Conservation (phyloP, 768 basidiomycete genomes). For the Serendipita vermifera region DNA sequence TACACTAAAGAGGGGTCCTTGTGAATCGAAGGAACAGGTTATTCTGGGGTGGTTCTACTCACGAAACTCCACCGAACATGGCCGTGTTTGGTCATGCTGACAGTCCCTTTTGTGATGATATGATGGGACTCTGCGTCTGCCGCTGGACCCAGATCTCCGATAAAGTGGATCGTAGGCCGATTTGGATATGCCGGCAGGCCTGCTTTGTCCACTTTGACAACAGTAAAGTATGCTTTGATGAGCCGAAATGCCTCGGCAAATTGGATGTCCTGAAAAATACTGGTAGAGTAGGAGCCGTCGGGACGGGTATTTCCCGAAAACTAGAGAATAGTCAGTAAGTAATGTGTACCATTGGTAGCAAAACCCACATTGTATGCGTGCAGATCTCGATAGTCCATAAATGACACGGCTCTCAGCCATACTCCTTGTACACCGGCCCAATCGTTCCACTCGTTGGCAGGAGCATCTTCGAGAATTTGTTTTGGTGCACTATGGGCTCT, state of each 20-base stretch:
- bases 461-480: not conserved
- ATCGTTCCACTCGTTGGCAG: slow-evolving; percentile 28
- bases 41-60: too few relatives aligned
- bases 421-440: slow-evolving; percentile 68
- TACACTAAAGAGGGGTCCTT: too few relatives aligned
- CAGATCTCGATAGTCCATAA: slow-evolving; percentile 56
- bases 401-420: slow-evolving; percentile 65
- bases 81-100: slow-evolving; percentile 35
- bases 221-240: slow-evolving; percentile 40
- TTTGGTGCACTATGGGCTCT: not conserved
- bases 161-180: slow-evolving; percentile 15
- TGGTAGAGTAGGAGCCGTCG: slow-evolving; percentile 28
- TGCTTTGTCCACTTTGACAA: slow-evolving; percentile 25
- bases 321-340: not conserved
- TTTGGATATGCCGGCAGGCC: slow-evolving; percentile 8
- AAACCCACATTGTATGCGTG: slow-evolving; percentile 13
- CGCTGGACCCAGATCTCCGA: slow-evolving; percentile 13
- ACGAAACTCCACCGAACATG: slow-evolving; percentile 48
- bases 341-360: not conserved
- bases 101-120: slow-evolving; percentile 30
- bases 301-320: slow-evolving; percentile 17
- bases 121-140: not conserved
- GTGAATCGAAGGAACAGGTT: too few relatives aligned
- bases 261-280: slow-evolving; percentile 39
- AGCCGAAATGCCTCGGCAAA: slow-evolving; percentile 57